Evolutionary conservation across 2,329 filamentous ascomycete genomes (phyloP), one percentile per base, ranked within the genome.

Genomic region (Beauveria varroae): DNA sequence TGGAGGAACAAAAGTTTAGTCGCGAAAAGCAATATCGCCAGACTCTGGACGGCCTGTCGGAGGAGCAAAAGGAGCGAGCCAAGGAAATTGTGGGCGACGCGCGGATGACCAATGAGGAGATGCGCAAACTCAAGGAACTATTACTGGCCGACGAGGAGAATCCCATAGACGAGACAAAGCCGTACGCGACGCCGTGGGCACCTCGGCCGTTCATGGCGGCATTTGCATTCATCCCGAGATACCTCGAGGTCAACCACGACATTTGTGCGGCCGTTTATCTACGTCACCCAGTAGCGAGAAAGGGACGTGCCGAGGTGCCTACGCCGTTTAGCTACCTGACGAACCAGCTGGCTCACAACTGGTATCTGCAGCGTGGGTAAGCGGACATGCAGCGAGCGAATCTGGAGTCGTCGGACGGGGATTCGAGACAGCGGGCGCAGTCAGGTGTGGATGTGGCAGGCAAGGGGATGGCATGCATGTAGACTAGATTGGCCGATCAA

Each of bases 171-270:
- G 75, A 75, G 52, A 76, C 73, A 62, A 96, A 96, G 76, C 91
- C 95, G 3, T 99, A 99, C 72, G 83, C 83, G 5, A 97, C 93
- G 1, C 95, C 95, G 14, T 99, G 95, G 95, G 78, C 82, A 65
- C 95, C 95, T 14, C 83, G 92, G 61, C 83, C 88, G 57, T 98
- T 85, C 75, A 96, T 99, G 90, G 82, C 85, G 57, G 87, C 93
- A 0, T 99, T 99, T 75, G 92, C 93, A 26, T 97, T 96, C 75
- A 92, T 99, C 67, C 95, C 95, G 12, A 81, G 90, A 59, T 99
- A 98, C 74, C 84, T 99, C 63, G 96, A 99, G 78, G 95, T 99
- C 68, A 97, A 98, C 80, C 95, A 96, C 75, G 96, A 93, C 71
- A 89, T 98, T 69, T 99, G 95, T 76, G 88, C 93, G 1, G 95